Percentiles rank a stretch among this genome's conserved stretches.
Evolutionary conservation across 192 early-diverging fungal species (phyloP).

Genomic region (Globomyces pollinis-pini): DNA sequence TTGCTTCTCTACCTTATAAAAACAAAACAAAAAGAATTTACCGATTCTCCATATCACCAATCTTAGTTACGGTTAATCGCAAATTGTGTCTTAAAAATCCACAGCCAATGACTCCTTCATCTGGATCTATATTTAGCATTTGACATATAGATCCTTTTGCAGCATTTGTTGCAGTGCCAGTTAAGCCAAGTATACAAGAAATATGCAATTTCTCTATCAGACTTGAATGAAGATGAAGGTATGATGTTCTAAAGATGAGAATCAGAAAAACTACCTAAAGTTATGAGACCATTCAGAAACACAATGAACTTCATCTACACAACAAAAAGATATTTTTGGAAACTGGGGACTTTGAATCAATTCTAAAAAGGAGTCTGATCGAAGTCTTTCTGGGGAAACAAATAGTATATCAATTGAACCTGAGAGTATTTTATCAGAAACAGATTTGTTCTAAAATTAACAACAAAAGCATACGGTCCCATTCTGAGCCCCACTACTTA

Average conservation of each 20-base stretch:
- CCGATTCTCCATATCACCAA: constrained; percentile 19
- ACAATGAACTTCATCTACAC: constrained; percentile 80
- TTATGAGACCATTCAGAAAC: constrained; percentile 82
- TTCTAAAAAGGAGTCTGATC: constrained; percentile 49
- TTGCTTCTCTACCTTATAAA: constrained; percentile 33
- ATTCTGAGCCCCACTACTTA: constrained; percentile 37
- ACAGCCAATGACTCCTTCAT: constrained; percentile 43
- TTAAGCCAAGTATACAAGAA: constrained; percentile 58
- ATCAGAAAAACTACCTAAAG: too few species aligned
- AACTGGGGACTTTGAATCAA: constrained; percentile 39
- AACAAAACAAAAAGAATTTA: constrained; percentile 1
- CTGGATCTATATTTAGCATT: constrained; percentile 51
- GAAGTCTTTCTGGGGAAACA: constrained; percentile 65
- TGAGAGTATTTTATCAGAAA: constrained; percentile 33
- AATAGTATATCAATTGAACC: constrained; percentile 60
- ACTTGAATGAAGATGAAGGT: constrained; percentile 50
- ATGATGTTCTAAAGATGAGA: constrained; percentile 45
- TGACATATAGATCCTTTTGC: constrained; percentile 41
- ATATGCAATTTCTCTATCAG: constrained; percentile 38
- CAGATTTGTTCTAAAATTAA: constrained; percentile 16
- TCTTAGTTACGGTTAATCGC: constrained; percentile 41
- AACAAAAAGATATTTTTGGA: constrained; percentile 51
- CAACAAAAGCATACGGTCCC: too few species aligned
- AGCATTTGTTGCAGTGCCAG: constrained; percentile 62
- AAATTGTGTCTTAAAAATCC: constrained; percentile 55